phyloP scores from a whole-genome alignment of 2,329 filamentous ascomycete genomes.

The Xylariales sp. region DNA sequence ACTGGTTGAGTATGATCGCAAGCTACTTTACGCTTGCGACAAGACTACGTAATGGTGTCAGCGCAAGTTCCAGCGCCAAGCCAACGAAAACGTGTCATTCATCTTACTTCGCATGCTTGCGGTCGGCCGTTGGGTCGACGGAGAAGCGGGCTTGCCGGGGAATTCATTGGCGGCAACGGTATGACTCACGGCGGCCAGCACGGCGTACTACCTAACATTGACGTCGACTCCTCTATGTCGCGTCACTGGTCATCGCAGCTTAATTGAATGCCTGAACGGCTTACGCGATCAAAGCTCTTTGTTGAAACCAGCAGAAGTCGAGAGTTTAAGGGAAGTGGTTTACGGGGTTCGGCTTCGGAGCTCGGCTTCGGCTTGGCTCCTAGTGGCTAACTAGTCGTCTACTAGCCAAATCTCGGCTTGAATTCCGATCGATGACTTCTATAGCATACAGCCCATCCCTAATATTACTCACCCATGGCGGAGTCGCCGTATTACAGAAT shows the following conservation, averaged over 20 bases:
- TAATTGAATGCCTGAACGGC: neutral
- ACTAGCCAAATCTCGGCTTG: conserved; percentile 16
- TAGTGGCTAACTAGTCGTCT: conserved; percentile 6
- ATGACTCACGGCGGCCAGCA: conserved; percentile 32
- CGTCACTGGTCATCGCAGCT: neutral
- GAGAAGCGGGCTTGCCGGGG: conserved; percentile 37
- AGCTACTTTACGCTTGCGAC: conserved; percentile 56
- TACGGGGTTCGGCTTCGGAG: conserved; percentile 31
- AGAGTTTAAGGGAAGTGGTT: conserved; percentile 9
- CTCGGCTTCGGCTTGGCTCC: conserved; percentile 48
- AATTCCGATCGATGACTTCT: neutral
- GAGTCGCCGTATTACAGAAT: conserved; percentile 8
- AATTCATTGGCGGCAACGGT: conserved; percentile 26
- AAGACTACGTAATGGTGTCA: conserved; percentile 52
- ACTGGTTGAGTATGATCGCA: conserved; percentile 57
- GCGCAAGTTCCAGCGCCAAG: conserved; percentile 21
- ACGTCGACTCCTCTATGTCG: neutral
- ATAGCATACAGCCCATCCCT: too few species aligned
- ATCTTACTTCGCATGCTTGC: conserved; percentile 48
- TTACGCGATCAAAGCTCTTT: conserved; percentile 1
- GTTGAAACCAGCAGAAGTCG: conserved; percentile 1
- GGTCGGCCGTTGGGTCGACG: conserved; percentile 48
- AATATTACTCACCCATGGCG: neutral
- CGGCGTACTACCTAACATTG: neutral
- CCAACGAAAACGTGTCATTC: conserved; percentile 12